Evolutionary conservation across 176 grass and related monocot species (phyloP).

Genomic region (Aechmea fasciata): DNA sequence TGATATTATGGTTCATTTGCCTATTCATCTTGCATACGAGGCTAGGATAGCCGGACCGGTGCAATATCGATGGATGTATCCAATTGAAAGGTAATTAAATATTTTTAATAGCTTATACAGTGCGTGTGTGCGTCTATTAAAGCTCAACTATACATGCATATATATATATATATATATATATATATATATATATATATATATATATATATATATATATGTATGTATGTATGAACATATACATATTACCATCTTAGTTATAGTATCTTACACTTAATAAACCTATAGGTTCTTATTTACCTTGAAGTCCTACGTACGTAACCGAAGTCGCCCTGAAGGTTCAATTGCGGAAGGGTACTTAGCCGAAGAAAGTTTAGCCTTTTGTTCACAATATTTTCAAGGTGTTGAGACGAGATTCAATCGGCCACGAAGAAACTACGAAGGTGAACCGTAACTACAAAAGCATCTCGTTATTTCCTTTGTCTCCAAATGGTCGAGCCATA

Average conservation of each 20-base stretch:
- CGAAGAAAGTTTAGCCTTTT: slow-evolving; percentile 2
- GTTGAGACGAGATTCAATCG: not conserved
- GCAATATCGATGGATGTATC: not conserved
- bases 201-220: no score
- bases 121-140: no score
- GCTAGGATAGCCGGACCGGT: not conserved
- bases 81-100: slow-evolving; percentile 13
- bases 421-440: not conserved
- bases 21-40: not conserved
- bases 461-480: not conserved
- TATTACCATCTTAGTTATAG: no score
- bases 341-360: slow-evolving; percentile 23
- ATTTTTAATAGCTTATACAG: no score
- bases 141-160: no score
- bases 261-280: no score
- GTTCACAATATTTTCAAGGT: not conserved
- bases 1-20: not conserved
- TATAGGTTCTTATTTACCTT: slow-evolving; percentile 3
- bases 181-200: no score
- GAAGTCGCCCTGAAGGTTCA: slow-evolving; percentile 19
- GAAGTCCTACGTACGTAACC: slow-evolving; percentile 13
- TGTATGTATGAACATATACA: no score
- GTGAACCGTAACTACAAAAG: not conserved
- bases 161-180: no score
- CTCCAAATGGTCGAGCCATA: no score